Percentiles rank a stretch among this genome's conserved stretches.
Evolutionary conservation across 2,329 filamentous ascomycete species (phyloP).

Genomic region (Chrysosporium queenslandicum): DNA sequence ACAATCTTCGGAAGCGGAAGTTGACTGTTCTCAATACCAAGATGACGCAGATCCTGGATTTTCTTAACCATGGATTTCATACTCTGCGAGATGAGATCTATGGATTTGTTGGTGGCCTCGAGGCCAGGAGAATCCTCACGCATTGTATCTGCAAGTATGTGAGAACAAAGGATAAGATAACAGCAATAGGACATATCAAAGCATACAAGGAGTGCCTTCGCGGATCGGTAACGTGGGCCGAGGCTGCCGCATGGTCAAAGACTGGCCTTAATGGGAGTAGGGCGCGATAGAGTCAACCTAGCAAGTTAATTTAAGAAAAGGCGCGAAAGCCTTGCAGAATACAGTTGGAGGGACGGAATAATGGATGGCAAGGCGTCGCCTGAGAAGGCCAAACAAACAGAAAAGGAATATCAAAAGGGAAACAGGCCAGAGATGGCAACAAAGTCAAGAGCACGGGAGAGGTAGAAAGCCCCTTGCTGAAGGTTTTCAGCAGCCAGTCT

Average conservation of each 20-base stretch:
- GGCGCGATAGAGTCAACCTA: no score
- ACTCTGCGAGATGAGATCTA: constrained; percentile 24
- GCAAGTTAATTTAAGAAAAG: no score
- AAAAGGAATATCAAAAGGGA: no score
- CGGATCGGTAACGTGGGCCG: neutral
- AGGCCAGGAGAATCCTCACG: constrained; percentile 5
- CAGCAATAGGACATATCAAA: neutral
- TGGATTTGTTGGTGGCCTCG: constrained; percentile 16
- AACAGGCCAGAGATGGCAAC: neutral
- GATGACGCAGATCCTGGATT: constrained; percentile 53
- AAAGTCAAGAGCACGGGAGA: neutral
- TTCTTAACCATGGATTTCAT: constrained; percentile 33
- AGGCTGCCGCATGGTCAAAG: neutral
- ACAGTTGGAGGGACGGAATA: no score
- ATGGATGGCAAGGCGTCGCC: no score
- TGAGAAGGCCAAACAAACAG: no score
- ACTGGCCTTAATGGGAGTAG: neutral
- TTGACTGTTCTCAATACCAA: constrained; percentile 59
- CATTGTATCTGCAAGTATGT: constrained; percentile 11
- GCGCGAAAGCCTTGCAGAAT: no score
- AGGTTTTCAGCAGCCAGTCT: no score
- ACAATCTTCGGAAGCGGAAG: constrained; percentile 68
- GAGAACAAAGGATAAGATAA: neutral
- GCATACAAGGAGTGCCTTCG: neutral
- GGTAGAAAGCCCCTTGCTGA: neutral